A percentile compares a stretch with the other conserved stretches of the same genome.
phyloP scores from a whole-genome alignment of 306 rosid species.

The Cyclanthera cordifolia region DNA sequence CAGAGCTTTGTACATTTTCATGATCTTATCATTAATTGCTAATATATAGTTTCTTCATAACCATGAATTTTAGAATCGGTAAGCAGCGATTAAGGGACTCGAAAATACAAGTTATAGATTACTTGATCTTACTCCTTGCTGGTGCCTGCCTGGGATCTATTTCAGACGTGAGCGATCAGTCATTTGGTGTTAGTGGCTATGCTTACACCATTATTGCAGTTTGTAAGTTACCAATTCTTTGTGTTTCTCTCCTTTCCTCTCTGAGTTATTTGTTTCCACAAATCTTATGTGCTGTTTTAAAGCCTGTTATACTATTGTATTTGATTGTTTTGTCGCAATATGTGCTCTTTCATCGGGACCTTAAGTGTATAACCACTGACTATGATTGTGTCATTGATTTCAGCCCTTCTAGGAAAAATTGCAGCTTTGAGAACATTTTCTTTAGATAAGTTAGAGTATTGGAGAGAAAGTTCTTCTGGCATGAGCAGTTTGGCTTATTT shows the following conservation, averaged over 20 bases:
- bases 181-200: conserved; percentile 65
- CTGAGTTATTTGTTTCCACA: neutral
- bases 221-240: conserved; percentile 44
- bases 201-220: conserved; percentile 81
- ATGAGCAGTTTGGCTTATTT: conserved; percentile 95
- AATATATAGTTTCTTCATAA: neutral
- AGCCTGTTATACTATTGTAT: neutral
- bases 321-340: neutral
- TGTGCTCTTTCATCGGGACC: neutral
- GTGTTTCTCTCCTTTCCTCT: neutral
- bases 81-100: conserved; percentile 91
- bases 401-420: conserved; percentile 91
- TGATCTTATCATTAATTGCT: neutral
- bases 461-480: conserved; percentile 93
- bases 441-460: conserved; percentile 56
- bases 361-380: neutral
- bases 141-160: conserved; percentile 95
- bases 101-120: conserved; percentile 70
- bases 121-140: conserved; percentile 77
- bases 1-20: neutral
- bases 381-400: conserved; percentile 20
- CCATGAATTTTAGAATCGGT: conserved; percentile 41
- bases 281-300: neutral
- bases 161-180: conserved; percentile 48
- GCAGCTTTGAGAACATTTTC: conserved; percentile 93